Base-by-base conservation (phyloP, 192 early-diverging fungal species). In the Jimgerdemannia lactiflua region DNA sequence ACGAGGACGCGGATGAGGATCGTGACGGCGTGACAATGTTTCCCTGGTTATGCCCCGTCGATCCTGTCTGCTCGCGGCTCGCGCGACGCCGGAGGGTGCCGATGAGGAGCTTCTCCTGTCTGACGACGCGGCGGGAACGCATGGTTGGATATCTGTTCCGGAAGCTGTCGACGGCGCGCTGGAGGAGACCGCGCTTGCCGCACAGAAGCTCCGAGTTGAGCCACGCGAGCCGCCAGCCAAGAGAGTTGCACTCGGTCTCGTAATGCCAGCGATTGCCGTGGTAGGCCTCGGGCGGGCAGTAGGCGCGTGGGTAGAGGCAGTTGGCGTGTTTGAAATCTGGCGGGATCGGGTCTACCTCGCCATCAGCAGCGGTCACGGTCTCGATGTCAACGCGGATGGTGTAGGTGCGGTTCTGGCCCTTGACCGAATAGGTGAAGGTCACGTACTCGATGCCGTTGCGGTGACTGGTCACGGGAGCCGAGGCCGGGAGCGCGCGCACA, bases 241-340 rank as follows among this genome's bases (percentile, higher is more conserved):
- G 76, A 20, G 70, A 74, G 73, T 95, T 95, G 76, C 92, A 93
- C 59, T 87, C 84, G 1, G 88, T 93, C 74, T 95, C 94, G 74
- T 95, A 95, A 4, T 84, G 77, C 90, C 91, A 95, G 6, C 94
- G 86, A 74, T 94, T 93, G n/a, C 94, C 94, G 3, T 79, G 78
- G 69, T 95, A 92, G 9, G 78, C 67, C 11, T 78, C 43, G 7
- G 74, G 42, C 14, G 76, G 59, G 19, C 86, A 84, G 76, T 87
- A 83, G 8, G 94, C 94, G 10, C 90, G 81, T 8, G 92, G 91
- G 68, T 95, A 95, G 9, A 95, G 68, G 67, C 75, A 76, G 63
- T 80, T 80, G 29, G 71, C 69, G n/a, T 42, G 44, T n/a, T 75
- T 70, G 69, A 80, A 80, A 17, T 70, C 68, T 39, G 59, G 73